Percentiles rank a stretch among this genome's conserved stretches.
Conservation (phyloP, 179 eudicot genomes). For the Carnegiea gigantea region DNA sequence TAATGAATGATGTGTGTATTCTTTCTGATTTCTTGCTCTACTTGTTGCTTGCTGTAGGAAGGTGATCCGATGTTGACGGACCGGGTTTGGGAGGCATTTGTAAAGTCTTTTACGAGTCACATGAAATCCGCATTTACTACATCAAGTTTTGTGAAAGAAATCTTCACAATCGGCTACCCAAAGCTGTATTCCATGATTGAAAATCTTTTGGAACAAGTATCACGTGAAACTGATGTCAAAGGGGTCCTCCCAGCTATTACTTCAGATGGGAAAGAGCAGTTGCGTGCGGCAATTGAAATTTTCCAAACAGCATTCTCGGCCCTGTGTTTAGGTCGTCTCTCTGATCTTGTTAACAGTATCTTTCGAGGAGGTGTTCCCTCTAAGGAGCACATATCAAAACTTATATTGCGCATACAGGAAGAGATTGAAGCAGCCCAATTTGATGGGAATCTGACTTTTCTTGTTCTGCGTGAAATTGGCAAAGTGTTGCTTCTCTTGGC, state of each 20-base stretch:
- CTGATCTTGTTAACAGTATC: constrained; percentile 74
- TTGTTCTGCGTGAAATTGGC: constrained; percentile 74
- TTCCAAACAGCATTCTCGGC: constrained; percentile 75
- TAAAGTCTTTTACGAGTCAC: constrained; percentile 83
- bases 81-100: constrained; percentile 93
- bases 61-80: constrained; percentile 83
- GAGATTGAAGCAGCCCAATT: constrained; percentile 90
- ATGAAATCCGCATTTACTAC: constrained; percentile 88
- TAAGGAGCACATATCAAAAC: constrained; percentile 78
- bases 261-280: constrained; percentile 72
- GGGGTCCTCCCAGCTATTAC: constrained; percentile 87
- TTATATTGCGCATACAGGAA: constrained; percentile 77
- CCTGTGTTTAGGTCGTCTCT: constrained; percentile 67
- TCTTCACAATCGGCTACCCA: constrained; percentile 81
- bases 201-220: constrained; percentile 80
- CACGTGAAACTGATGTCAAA: constrained; percentile 92
- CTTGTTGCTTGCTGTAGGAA: constrained; percentile 47
- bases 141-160: constrained; percentile 90
- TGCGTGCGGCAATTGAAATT: constrained; percentile 63
- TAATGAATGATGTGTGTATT: not conserved
- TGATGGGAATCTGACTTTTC: constrained; percentile 81
- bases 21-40: constrained; percentile 22
- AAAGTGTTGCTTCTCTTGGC: constrained; percentile 82
- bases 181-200: constrained; percentile 78
- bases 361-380: constrained; percentile 88